Conservation (phyloP, 108 stramenopile genomes). For the Cylindrotheca fusiformis region DNA sequence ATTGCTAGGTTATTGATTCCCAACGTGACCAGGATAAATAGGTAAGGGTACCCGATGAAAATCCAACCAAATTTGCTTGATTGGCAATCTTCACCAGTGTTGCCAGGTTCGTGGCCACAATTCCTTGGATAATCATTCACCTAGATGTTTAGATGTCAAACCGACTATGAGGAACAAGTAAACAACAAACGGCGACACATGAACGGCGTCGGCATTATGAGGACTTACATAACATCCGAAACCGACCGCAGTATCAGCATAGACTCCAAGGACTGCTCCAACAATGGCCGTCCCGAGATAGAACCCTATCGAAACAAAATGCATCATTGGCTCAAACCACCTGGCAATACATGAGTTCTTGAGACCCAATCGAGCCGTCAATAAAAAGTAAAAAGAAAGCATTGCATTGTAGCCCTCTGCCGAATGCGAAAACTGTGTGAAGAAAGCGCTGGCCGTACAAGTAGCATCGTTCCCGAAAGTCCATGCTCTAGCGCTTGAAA, state of each 20-base stretch:
- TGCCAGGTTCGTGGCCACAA: too few relatives aligned
- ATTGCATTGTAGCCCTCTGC: conserved; percentile 21
- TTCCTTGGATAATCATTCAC: too few relatives aligned
- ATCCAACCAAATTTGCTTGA: conserved; percentile 1
- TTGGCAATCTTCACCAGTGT: background rate
- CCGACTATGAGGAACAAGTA: too few relatives aligned
- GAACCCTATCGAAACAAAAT: conserved; percentile 3
- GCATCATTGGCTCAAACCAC: conserved; percentile 14
- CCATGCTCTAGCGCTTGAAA: background rate
- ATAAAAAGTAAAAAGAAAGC: conserved; percentile 28
- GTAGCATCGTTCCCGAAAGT: conserved; percentile 27
- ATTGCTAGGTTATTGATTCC: conserved; percentile 1
- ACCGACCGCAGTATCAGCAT: conserved; percentile 4
- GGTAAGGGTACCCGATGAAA: background rate
- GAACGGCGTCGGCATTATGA: too few relatives aligned
- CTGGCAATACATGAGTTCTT: conserved; percentile 1
- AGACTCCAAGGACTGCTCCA: conserved; percentile 12
- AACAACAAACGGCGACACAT: too few relatives aligned
- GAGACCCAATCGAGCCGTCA: conserved; percentile 18
- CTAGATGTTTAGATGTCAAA: background rate
- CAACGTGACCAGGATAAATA: conserved; percentile 2
- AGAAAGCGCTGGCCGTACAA: conserved; percentile 25
- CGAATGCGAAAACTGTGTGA: conserved; percentile 13
- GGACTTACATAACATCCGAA: conserved; percentile 16
- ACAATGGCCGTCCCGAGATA: conserved; percentile 4